phyloP scores from a whole-genome alignment of 2,329 filamentous ascomycete species.

The Fusarium coffeatum region DNA sequence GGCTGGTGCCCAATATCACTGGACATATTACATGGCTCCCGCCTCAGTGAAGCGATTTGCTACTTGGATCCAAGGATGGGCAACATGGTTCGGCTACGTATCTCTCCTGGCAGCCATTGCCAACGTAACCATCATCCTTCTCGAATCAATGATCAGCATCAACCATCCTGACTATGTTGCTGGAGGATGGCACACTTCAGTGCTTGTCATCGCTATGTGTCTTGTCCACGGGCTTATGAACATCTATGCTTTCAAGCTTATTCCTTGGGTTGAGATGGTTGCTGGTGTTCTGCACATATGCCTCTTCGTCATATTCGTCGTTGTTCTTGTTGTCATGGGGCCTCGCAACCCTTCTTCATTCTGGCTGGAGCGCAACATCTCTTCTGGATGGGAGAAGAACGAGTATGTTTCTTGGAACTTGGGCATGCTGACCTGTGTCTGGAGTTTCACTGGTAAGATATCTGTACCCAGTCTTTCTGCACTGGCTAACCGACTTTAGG shows the following conservation, averaged over 20 bases:
- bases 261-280: conserved; percentile 43
- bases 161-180: conserved; percentile 39
- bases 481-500: conserved; percentile 13
- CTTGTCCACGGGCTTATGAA: conserved; percentile 40
- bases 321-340: conserved; percentile 43
- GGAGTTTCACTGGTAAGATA: conserved; percentile 42
- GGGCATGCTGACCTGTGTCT: conserved; percentile 44
- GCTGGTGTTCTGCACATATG: conserved; percentile 42
- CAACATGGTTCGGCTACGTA: conserved; percentile 44
- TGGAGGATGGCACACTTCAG: conserved; percentile 42
- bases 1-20: conserved; percentile 40
- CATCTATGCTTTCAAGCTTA: conserved; percentile 38
- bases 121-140: conserved; percentile 44
- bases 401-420: conserved; percentile 42
- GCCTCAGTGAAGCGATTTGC: conserved; percentile 34
- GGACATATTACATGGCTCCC: conserved; percentile 43
- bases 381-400: conserved; percentile 42
- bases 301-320: conserved; percentile 41
- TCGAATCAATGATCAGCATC: conserved; percentile 44
- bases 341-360: conserved; percentile 38
- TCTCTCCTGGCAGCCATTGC: conserved; percentile 42
- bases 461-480: accelerated
- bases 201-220: conserved; percentile 45
- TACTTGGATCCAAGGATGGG: conserved; percentile 44
- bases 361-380: conserved; percentile 38